Evolutionary conservation across 108 stramenopile genomes (phyloP), one percentile per base, ranked within the genome.

Genomic region (Skeletonema marinoi): DNA sequence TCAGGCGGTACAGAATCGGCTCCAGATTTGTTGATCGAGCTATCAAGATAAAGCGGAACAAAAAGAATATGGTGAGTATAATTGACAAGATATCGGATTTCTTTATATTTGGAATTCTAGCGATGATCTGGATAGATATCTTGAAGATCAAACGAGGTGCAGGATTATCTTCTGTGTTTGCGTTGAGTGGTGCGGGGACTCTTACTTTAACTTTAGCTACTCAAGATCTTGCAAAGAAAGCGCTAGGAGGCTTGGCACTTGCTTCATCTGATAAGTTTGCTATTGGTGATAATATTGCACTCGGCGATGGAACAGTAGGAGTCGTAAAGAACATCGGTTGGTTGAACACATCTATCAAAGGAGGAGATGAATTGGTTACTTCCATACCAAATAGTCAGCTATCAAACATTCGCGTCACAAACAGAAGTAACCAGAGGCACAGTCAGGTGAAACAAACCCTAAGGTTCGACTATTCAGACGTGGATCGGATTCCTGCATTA

Each of bases 381-480:
- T 77, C 60, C 38, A 78, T 93, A 7, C 92, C 93, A 0, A 91
- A 91, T 62, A 63, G 74, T 30, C 75, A 93, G 51, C 77, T 93
- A 1, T 75, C 71, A 12, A 67, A 71, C 46, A 65, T 85, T 41
- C 78, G 84, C 1, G 64, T 93, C 3, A 82, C 69, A 60, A 93
- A 93, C 60, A 48, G 84, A 25, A 78, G 75, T 11, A 71, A 88
- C 14, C 64, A 79, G 60, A 80, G 72, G 19, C 48, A 70, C 29
- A 87, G 80, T 46, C 93, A 91, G 64, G 90, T 93, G 17, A 87
- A 79, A 50, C 89, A 90, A 87, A 77, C 41, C 12, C 68, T 93
- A 12, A 70, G 78, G n/a, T 82, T 91, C 71, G 65, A 70, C 9
- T 90, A 90, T 67, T 62, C 73, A 7, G 85, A 93, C 68, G 44